phyloP scores from a whole-genome alignment of 495 filamentous ascomycete species.

The Immersiella caudata region DNA sequence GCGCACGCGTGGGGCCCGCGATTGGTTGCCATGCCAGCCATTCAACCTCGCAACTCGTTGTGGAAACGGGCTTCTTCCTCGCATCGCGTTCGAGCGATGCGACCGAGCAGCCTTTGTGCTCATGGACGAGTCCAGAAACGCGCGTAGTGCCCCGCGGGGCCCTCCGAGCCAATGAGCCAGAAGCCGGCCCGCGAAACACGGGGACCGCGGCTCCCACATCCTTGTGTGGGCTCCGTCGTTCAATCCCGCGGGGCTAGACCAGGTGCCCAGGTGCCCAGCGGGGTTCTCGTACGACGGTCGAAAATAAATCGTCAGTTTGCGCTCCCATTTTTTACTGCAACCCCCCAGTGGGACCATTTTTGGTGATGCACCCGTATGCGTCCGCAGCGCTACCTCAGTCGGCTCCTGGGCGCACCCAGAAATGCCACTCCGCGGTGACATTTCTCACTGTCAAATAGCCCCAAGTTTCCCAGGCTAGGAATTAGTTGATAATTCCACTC shows the following conservation, averaged over 20 bases:
- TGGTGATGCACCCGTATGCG: slow-evolving; percentile 17
- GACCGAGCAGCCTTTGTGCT: neutral
- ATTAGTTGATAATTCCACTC: neutral
- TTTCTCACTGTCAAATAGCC: slow-evolving; percentile 26
- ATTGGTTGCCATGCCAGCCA: neutral
- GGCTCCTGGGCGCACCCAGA: slow-evolving; percentile 11
- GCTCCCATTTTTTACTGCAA: slow-evolving; percentile 9
- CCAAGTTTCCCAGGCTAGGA: slow-evolving; percentile 9
- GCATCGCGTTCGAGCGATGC: neutral
- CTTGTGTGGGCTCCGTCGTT: slow-evolving; percentile 11
- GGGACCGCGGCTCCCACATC: neutral
- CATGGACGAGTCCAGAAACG: neutral
- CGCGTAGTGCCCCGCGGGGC: slow-evolving; percentile 2
- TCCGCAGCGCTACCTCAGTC: slow-evolving; percentile 7
- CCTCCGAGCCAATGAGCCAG: slow-evolving; percentile 18
- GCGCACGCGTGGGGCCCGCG: neutral
- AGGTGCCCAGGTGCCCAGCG: slow-evolving; percentile 9
- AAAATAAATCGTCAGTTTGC: slow-evolving; percentile 32
- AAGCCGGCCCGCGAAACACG: neutral
- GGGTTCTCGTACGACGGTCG: slow-evolving; percentile 33
- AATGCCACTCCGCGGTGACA: slow-evolving; percentile 8
- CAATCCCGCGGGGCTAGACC: slow-evolving; percentile 7
- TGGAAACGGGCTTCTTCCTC: slow-evolving; percentile 7
- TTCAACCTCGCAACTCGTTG: neutral
- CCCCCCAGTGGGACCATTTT: slow-evolving; percentile 20